Base-by-base conservation (phyloP, 495 filamentous ascomycete genomes). In the Pyrenula massariospora region DNA sequence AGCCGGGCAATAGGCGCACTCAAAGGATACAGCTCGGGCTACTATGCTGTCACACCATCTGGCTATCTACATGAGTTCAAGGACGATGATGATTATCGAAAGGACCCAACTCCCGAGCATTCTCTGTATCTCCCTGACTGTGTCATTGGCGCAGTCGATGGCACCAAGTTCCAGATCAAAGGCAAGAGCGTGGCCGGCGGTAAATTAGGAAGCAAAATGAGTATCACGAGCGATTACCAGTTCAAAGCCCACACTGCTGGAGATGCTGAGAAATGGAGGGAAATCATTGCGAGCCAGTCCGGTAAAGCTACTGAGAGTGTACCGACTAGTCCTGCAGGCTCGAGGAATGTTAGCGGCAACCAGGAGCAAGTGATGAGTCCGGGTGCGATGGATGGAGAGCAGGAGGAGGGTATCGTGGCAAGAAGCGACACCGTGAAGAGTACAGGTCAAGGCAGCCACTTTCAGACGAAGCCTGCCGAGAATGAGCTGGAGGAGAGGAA, bases 51-150 rank as follows among this genome's bases (percentile, higher is more conserved):
- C 24, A 96, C 90, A 2, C 85, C 86, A 0, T 78, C 84, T 21
- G 85, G 86, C 59, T 98, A 85, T 70, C 74, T 98, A 51, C 93
- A 97, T 70, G 93, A 97, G 65, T 97, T 94, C 77, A 95, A 95
- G 68, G 89, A 92, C 63, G 84, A 84, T 65, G 92, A 98, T 68
- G 85, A 95, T 65, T 73, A 88, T 64, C 79, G 78, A 54, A 78
- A 79, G 61, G 94, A 98, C 58, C 91, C 92, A 5, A 69, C 73
- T 22, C 94, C 92, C 0, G 91, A 97, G 66, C 74, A 91, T 10
- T 90, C 86, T 22, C 84, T 98, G 55, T 98, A 90, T 67, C 82
- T 98, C 8, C 93, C 93, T 50, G 94, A 98, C 65, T 94, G 91
- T 63, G 70, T 81, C 22, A 77, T 97, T 56, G 89, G 91, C 56